These are phyloP conservation scores for Penicillium sp. DNA, from an alignment of 2,329 filamentous ascomycete genomes.

Conservation along the genomic window DNA sequence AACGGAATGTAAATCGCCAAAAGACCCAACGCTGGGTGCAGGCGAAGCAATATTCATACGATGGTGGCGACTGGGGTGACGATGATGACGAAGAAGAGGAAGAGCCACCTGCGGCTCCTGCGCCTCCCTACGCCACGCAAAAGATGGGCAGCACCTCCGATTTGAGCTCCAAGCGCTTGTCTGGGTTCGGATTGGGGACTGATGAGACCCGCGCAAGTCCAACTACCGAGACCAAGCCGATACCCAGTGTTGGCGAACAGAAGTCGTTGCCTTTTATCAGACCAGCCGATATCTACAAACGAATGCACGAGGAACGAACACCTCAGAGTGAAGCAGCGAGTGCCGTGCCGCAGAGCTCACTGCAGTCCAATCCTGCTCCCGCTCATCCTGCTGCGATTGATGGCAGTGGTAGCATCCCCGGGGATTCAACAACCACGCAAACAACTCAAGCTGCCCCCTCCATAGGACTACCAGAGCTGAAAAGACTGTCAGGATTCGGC, in stretches of 20 bases:
- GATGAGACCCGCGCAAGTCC: slow-evolving; percentile 20
- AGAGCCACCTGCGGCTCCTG: slow-evolving; percentile 47
- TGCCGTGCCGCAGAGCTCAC: not conserved
- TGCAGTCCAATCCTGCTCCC: not conserved
- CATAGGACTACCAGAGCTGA: slow-evolving; percentile 45
- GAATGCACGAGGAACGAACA: slow-evolving; percentile 67
- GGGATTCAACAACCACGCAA: not conserved
- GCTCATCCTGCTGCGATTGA: not conserved
- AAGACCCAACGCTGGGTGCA: slow-evolving; percentile 97
- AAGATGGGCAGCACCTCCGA: slow-evolving; percentile 30
- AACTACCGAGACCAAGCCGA: slow-evolving; percentile 22
- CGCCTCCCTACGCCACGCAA: slow-evolving; percentile 29
- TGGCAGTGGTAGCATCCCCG: not conserved
- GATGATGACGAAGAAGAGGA: slow-evolving; percentile 64
- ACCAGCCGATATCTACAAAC: slow-evolving; percentile 76
- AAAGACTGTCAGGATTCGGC: slow-evolving; percentile 45
- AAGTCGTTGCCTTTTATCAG: slow-evolving; percentile 67
- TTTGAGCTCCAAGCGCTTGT: slow-evolving; percentile 22
- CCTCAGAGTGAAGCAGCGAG: not conserved
- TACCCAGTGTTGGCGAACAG: slow-evolving; percentile 31
- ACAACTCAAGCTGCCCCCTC: slow-evolving; percentile 19
- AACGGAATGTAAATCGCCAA: slow-evolving; percentile 81
- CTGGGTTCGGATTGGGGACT: slow-evolving; percentile 13
- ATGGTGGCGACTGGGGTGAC: slow-evolving; percentile 90
- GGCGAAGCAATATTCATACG: slow-evolving; percentile 82